Evolutionary conservation across 2,329 filamentous ascomycete genomes (phyloP).

Genomic region (Cladosporium colombiae): DNA sequence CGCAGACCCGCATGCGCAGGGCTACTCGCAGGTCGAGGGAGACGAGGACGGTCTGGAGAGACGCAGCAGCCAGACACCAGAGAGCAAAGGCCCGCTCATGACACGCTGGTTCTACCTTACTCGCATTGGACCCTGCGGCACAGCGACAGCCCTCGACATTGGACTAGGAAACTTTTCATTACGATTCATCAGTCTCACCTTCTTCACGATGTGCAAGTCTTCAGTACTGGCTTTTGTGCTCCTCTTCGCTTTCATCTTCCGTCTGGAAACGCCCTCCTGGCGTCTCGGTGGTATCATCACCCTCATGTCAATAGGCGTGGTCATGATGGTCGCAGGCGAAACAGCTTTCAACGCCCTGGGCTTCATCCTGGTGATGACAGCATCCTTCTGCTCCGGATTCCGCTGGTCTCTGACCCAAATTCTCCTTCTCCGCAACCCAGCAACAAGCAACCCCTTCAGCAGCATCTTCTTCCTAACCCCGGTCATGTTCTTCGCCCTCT

Average conservation of each 20-base stretch:
- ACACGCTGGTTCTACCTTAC: constrained; percentile 89
- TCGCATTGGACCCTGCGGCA: constrained; percentile 86
- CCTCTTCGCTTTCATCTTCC: constrained; percentile 90
- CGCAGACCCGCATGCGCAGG: constrained; percentile 8
- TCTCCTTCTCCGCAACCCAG: constrained; percentile 86
- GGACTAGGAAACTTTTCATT: constrained; percentile 93
- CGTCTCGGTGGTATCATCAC: constrained; percentile 83
- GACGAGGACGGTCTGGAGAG: constrained; percentile 12
- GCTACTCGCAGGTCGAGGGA: constrained; percentile 25
- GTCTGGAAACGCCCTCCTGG: constrained; percentile 83
- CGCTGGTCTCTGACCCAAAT: constrained; percentile 99
- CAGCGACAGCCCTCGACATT: constrained; percentile 92
- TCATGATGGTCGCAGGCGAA: constrained; percentile 98
- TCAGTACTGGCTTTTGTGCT: constrained; percentile 94
- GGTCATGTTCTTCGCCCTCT: constrained; percentile 86
- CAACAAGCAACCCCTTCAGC: constrained; percentile 93
- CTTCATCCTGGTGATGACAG: constrained; percentile 88
- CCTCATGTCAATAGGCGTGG: constrained; percentile 87
- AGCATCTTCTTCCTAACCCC: constrained; percentile 98
- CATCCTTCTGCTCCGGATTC: constrained; percentile 94
- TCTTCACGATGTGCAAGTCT: constrained; percentile 99
- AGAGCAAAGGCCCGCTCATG: constrained; percentile 64
- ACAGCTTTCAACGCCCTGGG: constrained; percentile 83
- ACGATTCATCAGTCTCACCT: constrained; percentile 94
- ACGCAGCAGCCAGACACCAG: constrained; percentile 16